Conservation (phyloP, 2,329 filamentous ascomycete species). For the Meredithiella fracta region DNA sequence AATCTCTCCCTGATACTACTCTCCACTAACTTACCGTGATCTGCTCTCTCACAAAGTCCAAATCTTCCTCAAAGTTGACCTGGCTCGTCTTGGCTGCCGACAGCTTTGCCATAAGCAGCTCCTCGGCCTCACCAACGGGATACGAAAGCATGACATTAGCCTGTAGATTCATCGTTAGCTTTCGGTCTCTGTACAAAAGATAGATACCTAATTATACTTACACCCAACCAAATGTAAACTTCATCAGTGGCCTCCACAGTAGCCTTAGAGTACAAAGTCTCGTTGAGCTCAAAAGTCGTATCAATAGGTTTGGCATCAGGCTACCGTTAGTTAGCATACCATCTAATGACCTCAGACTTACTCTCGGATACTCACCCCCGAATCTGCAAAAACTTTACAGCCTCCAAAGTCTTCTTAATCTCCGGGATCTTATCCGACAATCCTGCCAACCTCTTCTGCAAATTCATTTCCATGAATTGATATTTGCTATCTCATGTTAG, state of each 20-base stretch:
- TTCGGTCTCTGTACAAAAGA: background rate
- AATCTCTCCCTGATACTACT: background rate
- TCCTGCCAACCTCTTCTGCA: constrained; percentile 63
- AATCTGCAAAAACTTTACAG: constrained; percentile 67
- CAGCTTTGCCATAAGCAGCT: constrained; percentile 61
- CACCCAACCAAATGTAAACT: constrained; percentile 93
- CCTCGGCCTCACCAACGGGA: constrained; percentile 71
- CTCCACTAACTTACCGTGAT: constrained; percentile 58
- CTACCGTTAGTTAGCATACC: constrained; percentile 17
- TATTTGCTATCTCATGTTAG: constrained; percentile 56
- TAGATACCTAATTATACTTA: constrained; percentile 25
- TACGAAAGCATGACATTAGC: constrained; percentile 98
- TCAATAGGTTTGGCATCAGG: constrained; percentile 55
- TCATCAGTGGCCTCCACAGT: constrained; percentile 69
- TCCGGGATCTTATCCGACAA: constrained; percentile 92
- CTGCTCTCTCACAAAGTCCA: constrained; percentile 90
- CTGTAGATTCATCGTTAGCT: constrained; percentile 24
- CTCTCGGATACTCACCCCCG: constrained; percentile 36
- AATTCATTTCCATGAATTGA: constrained; percentile 97
- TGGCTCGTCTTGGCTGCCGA: constrained; percentile 63
- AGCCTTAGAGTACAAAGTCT: constrained; percentile 85
- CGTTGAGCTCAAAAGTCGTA: constrained; percentile 90
- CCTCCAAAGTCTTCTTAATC: constrained; percentile 89
- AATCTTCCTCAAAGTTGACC: constrained; percentile 82
- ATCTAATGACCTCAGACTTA: background rate